phyloP scores from a whole-genome alignment of 2,329 filamentous ascomycete genomes.

The Cytospora chrysosperma region DNA sequence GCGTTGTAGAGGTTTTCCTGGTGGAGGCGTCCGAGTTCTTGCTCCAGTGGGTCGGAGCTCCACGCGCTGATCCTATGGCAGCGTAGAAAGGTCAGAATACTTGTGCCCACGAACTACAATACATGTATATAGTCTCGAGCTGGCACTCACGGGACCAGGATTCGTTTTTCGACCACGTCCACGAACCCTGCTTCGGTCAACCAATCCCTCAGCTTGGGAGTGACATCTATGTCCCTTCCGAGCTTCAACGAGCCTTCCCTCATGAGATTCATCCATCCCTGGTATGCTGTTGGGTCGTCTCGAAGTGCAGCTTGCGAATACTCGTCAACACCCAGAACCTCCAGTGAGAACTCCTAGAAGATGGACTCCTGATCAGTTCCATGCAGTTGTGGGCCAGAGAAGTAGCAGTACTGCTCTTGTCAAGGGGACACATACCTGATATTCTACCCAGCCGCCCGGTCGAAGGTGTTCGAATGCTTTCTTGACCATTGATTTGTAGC shows the following conservation, averaged over 20 bases:
- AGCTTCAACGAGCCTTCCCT: conserved; percentile 37
- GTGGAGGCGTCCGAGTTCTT: neutral
- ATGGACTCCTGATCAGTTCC: conserved; percentile 10
- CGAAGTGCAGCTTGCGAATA: conserved; percentile 34
- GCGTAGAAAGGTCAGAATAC: neutral
- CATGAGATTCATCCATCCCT: conserved; percentile 42
- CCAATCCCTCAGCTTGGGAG: conserved; percentile 35
- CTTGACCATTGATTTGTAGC: conserved; percentile 44
- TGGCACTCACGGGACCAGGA: neutral
- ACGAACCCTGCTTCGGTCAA: conserved; percentile 52
- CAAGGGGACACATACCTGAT: conserved; percentile 50
- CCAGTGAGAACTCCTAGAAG: neutral
- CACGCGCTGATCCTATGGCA: neutral
- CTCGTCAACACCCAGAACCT: neutral
- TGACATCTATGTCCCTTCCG: conserved; percentile 39
- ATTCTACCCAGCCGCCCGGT: conserved; percentile 55
- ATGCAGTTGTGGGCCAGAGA: conserved; percentile 41
- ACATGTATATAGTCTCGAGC: no score
- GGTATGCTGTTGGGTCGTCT: conserved; percentile 36
- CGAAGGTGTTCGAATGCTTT: conserved; percentile 47
- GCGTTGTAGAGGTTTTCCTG: neutral
- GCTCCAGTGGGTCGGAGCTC: neutral
- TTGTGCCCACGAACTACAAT: neutral
- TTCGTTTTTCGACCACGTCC: conserved; percentile 49
- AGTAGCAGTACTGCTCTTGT: no score